These are phyloP conservation scores for Linnemannia hyalina DNA, from an alignment of 192 early-diverging fungal genomes.

Conservation along the genomic window DNA sequence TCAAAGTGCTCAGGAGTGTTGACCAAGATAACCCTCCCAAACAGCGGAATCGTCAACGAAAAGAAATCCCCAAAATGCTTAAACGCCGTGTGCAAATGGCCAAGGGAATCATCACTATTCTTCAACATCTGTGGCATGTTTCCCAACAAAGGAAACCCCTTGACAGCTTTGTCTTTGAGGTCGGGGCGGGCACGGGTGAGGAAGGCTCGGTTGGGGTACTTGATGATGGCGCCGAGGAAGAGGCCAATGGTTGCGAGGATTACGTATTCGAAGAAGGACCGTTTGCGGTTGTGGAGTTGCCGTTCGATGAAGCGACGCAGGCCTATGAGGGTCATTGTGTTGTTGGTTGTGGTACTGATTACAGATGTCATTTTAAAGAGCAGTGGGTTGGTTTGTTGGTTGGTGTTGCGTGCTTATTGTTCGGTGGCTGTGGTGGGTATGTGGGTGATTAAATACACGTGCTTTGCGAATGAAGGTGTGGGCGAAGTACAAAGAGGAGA, in stretches of 20 bases:
- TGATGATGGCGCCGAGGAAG: slow-evolving; percentile 20
- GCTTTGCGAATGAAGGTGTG: no score
- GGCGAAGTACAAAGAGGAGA: no score
- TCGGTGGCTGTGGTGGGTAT: no score
- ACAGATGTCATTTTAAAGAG: neutral
- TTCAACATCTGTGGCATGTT: slow-evolving; percentile 19
- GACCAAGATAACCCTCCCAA: slow-evolving; percentile 22
- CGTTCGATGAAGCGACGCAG: slow-evolving; percentile 15
- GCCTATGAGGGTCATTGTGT: slow-evolving; percentile 10
- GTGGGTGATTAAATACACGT: no score
- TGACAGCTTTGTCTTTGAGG: slow-evolving; percentile 15
- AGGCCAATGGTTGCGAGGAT: slow-evolving; percentile 26
- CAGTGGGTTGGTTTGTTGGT: neutral
- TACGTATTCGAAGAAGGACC: neutral
- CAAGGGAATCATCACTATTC: slow-evolving; percentile 1
- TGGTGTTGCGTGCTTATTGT: neutral
- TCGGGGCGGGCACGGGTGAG: slow-evolving; percentile 28
- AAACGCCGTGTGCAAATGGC: slow-evolving; percentile 1
- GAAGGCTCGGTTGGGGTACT: slow-evolving; percentile 32
- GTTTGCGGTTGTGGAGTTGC: neutral
- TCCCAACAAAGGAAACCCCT: slow-evolving; percentile 21
- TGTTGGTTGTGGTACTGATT: neutral
- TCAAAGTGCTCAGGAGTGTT: slow-evolving; percentile 24
- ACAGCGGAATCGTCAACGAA: slow-evolving; percentile 18
- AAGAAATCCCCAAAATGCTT: slow-evolving; percentile 17